Base-by-base conservation (phyloP, 257 asterid genomes). In the Nemophila menziesii region DNA sequence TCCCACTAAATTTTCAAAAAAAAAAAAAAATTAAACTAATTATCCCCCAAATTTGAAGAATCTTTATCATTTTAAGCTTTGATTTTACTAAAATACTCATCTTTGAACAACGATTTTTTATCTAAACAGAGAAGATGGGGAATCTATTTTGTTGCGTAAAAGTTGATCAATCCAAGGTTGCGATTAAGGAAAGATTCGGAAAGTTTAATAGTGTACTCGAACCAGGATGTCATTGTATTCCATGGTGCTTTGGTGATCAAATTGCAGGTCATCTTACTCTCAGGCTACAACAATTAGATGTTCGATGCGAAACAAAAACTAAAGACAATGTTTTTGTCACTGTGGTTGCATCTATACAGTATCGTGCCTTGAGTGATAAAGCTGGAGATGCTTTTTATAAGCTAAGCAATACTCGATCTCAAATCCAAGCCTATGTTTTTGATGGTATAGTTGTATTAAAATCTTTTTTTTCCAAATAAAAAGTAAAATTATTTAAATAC, bases 371-470 rank as follows among this genome's bases (percentile, higher is more conserved):
- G 57, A 70, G 81, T 4, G 75, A 70, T 10, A 84, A 72, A 41
- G 93, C 95, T 42, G 21, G 73, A 42, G 93, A 84, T 51, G 95
- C 95, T 15, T 84, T 80, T 57, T 84, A 84, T 64, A 80, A 61
- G 71, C 95, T 84, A 9, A 67, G 74, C 46, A 84, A 84, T 66
- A 77, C 93, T 12, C 73, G 78, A 63, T 64, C 47, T 53, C 92
- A 84, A 74, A 84, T 84, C 64, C 95, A 80, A 62, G 81, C 93
- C 34, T 84, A 84, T 49, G 95, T 84, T 33, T 84, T 84, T 33
- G 92, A 84, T 60, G 95, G 93, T 80, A 74, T 18, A 75, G 8
- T n/a, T n/a, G n/a, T n/a, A n/a, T n/a, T n/a, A n/a, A n/a, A n/a
- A n/a, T n/a, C n/a, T n/a, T n/a, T n/a, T n/a, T n/a, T n/a, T n/a